Conservation (phyloP, 2,329 filamentous ascomycete species). For the Lasiodiplodia citricola region DNA sequence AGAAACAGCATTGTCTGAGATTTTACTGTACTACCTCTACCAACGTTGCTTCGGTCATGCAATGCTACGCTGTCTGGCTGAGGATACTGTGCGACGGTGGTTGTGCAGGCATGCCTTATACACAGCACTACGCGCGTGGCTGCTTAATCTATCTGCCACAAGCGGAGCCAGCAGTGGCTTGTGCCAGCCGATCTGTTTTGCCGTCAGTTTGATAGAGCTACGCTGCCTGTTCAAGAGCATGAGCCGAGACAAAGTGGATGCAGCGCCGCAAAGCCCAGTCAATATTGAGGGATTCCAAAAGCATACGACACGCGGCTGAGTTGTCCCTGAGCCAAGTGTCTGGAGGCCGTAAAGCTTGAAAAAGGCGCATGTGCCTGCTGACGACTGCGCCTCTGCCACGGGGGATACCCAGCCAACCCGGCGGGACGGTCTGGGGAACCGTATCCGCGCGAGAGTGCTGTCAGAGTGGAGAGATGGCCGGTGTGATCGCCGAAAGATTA, state of each 20-base stretch:
- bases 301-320: constrained; percentile 11
- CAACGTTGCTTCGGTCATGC: background rate
- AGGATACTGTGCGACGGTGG: background rate
- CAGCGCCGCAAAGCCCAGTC: constrained; percentile 4
- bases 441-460: constrained; percentile 11
- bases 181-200: background rate
- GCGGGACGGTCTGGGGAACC: constrained; percentile 2
- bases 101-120: background rate
- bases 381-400: constrained; percentile 2
- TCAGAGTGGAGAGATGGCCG: constrained; percentile 6
- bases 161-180: constrained; percentile 3
- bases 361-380: background rate
- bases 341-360: background rate
- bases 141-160: constrained; percentile 18
- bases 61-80: background rate
- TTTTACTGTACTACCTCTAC: background rate
- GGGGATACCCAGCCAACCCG: background rate
- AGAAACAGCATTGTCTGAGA: background rate
- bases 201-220: background rate
- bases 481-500: constrained; percentile 12
- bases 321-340: background rate
- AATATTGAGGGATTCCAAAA: background rate
- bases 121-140: background rate
- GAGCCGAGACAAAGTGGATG: constrained; percentile 12
- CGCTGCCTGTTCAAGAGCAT: background rate